phyloP scores from a whole-genome alignment of 768 basidiomycete species.

The Termitomyces sp. region DNA sequence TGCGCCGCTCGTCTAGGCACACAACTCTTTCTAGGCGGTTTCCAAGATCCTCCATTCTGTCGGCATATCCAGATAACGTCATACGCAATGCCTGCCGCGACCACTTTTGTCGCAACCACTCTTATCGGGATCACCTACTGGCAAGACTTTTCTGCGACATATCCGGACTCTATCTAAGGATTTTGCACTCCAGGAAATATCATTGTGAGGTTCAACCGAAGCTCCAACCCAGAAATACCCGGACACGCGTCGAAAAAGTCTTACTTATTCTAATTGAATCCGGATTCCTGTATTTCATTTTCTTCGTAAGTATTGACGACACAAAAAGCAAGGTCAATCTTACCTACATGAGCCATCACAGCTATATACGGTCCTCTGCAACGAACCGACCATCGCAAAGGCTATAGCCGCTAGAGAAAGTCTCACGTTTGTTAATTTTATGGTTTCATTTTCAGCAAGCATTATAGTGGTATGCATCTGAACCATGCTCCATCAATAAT shows the following conservation, averaged over 20 bases:
- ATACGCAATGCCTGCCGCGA: conserved; percentile 8
- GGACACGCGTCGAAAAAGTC: conserved; percentile 3
- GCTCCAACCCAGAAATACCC: background rate
- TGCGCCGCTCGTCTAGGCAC: conserved; percentile 6
- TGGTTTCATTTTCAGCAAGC: conserved; percentile 7
- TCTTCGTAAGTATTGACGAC: conserved; percentile 2
- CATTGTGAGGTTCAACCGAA: background rate
- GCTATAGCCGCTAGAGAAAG: background rate
- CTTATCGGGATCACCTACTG: conserved; percentile 6
- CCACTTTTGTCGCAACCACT: conserved; percentile 6
- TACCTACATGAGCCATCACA: background rate
- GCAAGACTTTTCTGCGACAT: background rate
- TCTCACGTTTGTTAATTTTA: conserved; percentile 5
- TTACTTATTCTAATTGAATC: conserved; percentile 6
- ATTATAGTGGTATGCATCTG: conserved; percentile 4
- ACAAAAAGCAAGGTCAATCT: no score
- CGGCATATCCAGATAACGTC: conserved; percentile 8
- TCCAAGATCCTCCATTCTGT: conserved; percentile 4
- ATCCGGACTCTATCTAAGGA: background rate
- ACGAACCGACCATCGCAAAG: conserved; percentile 1
- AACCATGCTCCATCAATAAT: background rate
- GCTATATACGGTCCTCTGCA: conserved; percentile 7
- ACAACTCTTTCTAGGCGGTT: conserved; percentile 4
- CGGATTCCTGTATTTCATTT: conserved; percentile 10
- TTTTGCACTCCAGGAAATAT: background rate